Evolutionary conservation across 345 rosid species (phyloP).

Genomic region (Syzygium jambos): DNA sequence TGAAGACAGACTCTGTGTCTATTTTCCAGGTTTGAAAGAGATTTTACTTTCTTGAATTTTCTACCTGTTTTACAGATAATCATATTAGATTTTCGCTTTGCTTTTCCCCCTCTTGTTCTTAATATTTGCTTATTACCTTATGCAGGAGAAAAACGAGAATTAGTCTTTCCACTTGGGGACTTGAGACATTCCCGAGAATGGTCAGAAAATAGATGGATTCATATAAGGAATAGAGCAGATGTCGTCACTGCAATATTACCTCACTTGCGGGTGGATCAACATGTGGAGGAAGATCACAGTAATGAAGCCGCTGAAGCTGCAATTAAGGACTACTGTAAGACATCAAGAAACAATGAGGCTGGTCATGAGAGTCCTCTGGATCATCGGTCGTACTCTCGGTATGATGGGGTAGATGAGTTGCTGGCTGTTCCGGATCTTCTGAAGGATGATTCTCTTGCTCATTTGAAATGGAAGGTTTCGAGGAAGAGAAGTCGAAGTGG

Average conservation of each 20-base stretch:
- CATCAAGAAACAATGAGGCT: neutral
- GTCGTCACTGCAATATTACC: slow-evolving; percentile 19
- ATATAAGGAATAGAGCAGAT: slow-evolving; percentile 33
- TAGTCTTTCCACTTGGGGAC: slow-evolving; percentile 25
- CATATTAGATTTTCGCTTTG: neutral
- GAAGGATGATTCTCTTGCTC: slow-evolving; percentile 42
- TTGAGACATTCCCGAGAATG: slow-evolving; percentile 68
- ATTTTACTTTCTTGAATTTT: neutral
- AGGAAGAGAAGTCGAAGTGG: slow-evolving; percentile 45
- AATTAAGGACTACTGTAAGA: neutral
- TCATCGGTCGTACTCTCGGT: neutral
- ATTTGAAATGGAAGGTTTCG: slow-evolving; percentile 53
- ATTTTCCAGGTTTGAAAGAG: slow-evolving; percentile 59
- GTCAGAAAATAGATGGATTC: slow-evolving; percentile 51
- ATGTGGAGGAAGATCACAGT: slow-evolving; percentile 4
- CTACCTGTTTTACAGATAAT: neutral
- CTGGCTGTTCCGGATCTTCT: slow-evolving; percentile 38
- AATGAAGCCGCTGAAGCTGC: slow-evolving; percentile 13
- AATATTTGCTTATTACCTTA: neutral
- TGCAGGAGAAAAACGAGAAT: slow-evolving; percentile 59
- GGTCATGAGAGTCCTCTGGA: neutral
- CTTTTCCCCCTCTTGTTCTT: neutral
- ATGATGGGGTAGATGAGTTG: slow-evolving; percentile 9
- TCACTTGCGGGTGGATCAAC: slow-evolving; percentile 15
- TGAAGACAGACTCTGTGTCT: slow-evolving; percentile 43